Evolutionary conservation across 2,329 filamentous ascomycete species (phyloP), one percentile per base, ranked within the genome.

Genomic region (Tolypocladium sp.): DNA sequence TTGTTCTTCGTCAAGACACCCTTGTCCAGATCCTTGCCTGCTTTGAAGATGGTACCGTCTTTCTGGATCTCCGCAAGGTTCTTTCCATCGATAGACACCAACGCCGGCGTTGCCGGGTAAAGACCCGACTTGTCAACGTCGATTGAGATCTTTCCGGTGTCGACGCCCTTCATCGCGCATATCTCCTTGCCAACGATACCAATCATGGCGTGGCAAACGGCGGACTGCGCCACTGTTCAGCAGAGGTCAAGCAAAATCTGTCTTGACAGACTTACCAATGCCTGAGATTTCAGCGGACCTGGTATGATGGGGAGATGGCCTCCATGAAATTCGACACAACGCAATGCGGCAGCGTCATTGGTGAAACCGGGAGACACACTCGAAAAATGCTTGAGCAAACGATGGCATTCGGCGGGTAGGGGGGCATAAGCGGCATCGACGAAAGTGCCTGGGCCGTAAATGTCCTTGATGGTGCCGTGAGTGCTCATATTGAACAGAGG

Each of bases 91-190:
- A 58, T 35, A 4, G 41, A 46, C 25, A 59, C 56, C 6, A 62
- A 33, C 8, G 55, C 61, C 8, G 57, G 54, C 2, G 59, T 62
- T 2, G 57, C 61, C 17, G 58, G 59, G 25, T 58, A 81, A 9
- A 82, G 66, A 0, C 70, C 74, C 1, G 74, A 72, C 38, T 81
- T 77, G 25, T 78, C 77, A 0, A 77, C 80, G 63, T 81, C 73
- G 58, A 82, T 69, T 0, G 67, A 71, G n/a, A 79, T 65, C 37
- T 61, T 61, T 15, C 68, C 49, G 55, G 65, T 67, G 1, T 66
- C 52, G 4, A 59, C 58, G 35, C 70, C 71, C 54, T 71, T 66
- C 38, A 74, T 59, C 2, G 68, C 63, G 2, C 72, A 67, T 22
- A 76, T 69, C 59, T 74, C 70, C 59, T 72, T 67, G 52, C 67